A percentile compares a stretch with the other conserved stretches of the same genome.
phyloP scores from a whole-genome alignment of 2,329 filamentous ascomycete genomes.

The Dactylellina parvicollis region DNA sequence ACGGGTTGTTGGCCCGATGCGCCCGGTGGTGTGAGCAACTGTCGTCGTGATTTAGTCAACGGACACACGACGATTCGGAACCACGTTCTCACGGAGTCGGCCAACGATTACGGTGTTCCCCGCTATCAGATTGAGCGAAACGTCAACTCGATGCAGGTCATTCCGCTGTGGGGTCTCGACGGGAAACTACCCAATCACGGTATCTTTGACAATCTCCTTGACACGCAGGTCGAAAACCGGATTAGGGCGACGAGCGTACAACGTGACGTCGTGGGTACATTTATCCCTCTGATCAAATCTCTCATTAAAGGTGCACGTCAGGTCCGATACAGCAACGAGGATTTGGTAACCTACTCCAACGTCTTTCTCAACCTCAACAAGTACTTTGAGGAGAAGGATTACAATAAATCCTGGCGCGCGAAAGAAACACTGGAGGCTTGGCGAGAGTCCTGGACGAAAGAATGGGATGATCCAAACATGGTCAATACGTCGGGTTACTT shows the following conservation, averaged over 20 bases:
- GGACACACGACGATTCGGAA: conserved; percentile 67
- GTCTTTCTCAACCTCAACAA: conserved; percentile 65
- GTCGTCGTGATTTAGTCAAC: conserved; percentile 68
- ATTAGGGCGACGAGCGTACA: conserved; percentile 62
- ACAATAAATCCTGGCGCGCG: conserved; percentile 65
- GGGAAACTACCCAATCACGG: conserved; percentile 67
- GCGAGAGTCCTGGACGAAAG: conserved; percentile 64
- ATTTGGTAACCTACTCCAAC: conserved; percentile 64
- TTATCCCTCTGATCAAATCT: conserved; percentile 66
- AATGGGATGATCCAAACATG: conserved; percentile 62
- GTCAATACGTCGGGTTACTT: conserved; percentile 58
- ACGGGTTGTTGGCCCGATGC: conserved; percentile 68
- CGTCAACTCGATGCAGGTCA: conserved; percentile 67
- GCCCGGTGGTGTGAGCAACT: conserved; percentile 68
- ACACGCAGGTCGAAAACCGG: conserved; percentile 66
- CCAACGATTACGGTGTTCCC: conserved; percentile 68
- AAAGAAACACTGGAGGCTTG: conserved; percentile 63
- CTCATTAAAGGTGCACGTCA: conserved; percentile 66
- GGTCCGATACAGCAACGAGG: conserved; percentile 62
- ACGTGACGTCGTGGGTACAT: conserved; percentile 66
- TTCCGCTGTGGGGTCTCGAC: conserved; percentile 68
- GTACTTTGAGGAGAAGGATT: conserved; percentile 66
- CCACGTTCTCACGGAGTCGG: conserved; percentile 68
- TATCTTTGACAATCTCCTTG: conserved; percentile 67
- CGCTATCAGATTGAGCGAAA: conserved; percentile 69